Conservation (phyloP, 768 basidiomycete species). For the Lactifluus echinatus region DNA sequence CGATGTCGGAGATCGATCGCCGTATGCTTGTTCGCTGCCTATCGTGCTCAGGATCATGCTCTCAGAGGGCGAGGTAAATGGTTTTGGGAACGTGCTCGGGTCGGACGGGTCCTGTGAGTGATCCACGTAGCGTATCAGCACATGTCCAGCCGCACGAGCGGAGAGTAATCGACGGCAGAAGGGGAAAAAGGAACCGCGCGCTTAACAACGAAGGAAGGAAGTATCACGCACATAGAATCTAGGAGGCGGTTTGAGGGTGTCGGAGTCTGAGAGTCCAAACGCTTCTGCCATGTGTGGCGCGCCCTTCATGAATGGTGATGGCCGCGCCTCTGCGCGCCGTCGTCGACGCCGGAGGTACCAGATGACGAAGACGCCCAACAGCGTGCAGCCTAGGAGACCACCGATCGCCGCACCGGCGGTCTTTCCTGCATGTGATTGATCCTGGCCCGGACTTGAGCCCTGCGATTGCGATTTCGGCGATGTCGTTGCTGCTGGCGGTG, state of each 20-base stretch:
- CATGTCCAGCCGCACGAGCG: not conserved
- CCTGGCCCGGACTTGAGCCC: not conserved
- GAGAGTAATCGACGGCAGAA: too few species aligned
- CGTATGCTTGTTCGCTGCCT: not conserved
- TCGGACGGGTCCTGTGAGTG: slow-evolving; percentile 3
- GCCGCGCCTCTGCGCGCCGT: not conserved
- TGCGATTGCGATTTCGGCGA: too few species aligned
- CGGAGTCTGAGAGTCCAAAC: not conserved
- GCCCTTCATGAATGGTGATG: not conserved
- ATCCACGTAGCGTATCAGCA: not conserved
- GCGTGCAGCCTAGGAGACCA: not conserved
- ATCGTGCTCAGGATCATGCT: not conserved
- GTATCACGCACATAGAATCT: slow-evolving; percentile 4
- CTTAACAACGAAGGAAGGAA: not conserved
- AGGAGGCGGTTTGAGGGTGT: not conserved
- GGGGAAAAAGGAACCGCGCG: not conserved
- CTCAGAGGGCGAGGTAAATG: not conserved
- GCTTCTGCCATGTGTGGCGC: not conserved
- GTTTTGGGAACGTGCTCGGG: not conserved
- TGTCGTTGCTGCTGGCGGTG: not conserved
- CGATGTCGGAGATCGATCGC: not conserved
- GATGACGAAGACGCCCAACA: not conserved
- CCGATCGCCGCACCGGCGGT: slow-evolving; percentile 3
- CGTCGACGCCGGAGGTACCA: not conserved
- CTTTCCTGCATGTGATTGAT: not conserved